Evolutionary conservation across 805 yeast species (phyloP).

Genomic region (Saturnispora ahearnii): DNA sequence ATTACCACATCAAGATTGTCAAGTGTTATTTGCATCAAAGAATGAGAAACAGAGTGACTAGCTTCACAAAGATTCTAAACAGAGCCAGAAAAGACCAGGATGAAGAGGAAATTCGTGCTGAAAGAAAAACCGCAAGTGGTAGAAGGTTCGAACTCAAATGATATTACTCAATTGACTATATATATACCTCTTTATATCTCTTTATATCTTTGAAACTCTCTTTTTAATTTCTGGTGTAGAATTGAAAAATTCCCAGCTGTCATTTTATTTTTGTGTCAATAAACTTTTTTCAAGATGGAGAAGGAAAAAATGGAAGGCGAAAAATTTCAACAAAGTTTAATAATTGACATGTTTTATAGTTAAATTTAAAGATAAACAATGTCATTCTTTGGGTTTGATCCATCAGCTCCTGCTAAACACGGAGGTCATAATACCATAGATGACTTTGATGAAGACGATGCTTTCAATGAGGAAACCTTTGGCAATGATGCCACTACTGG

Average conservation of each 20-base stretch:
- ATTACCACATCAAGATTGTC: conserved; percentile 95
- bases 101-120: conserved; percentile 46
- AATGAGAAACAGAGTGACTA: conserved; percentile 93
- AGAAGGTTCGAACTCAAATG: conserved; percentile 45
- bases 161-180: background rate
- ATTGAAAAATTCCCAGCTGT: background rate
- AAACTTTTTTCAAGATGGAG: background rate
- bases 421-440: conserved; percentile 48
- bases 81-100: conserved; percentile 92
- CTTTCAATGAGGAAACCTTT: conserved; percentile 71
- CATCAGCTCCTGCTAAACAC: conserved; percentile 34
- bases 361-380: conserved; percentile 22
- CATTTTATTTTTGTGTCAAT: background rate
- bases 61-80: conserved; percentile 89
- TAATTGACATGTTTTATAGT: background rate
- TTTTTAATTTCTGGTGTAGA: background rate
- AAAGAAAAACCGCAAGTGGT: conserved; percentile 64
- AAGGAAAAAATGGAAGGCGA: conserved; percentile 1
- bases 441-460: conserved; percentile 75
- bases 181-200: background rate
- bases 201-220: background rate
- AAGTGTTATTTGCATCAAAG: conserved; percentile 97
- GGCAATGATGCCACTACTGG: conserved; percentile 40
- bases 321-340: background rate
- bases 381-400: conserved; percentile 64